phyloP scores from a whole-genome alignment of 2,329 filamentous ascomycete species.

The Diplocarpon rosae region DNA sequence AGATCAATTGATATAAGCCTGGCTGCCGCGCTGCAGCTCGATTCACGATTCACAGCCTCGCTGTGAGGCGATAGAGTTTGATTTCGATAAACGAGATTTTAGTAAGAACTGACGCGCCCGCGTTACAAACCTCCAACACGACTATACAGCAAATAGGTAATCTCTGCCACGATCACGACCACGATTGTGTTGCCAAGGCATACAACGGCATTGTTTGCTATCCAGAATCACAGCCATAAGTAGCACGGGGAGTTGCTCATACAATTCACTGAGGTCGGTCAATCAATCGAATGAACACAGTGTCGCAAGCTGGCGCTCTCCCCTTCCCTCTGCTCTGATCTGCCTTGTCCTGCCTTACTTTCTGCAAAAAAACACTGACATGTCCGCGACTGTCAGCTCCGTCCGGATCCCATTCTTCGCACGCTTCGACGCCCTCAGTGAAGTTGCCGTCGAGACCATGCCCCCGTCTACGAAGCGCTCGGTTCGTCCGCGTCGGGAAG shows the following conservation, averaged over 20 bases:
- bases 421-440: not conserved
- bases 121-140: not conserved
- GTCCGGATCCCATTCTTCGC: not conserved
- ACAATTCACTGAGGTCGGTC: constrained; percentile 4
- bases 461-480: constrained; percentile 31
- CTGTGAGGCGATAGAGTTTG: not conserved
- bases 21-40: too few relatives aligned
- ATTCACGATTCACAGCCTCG: too few relatives aligned
- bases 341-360: not conserved
- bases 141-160: not conserved
- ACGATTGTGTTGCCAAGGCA: constrained; percentile 5
- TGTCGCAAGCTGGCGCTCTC: constrained; percentile 12
- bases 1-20: too few relatives aligned
- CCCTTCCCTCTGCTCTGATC: constrained; percentile 1
- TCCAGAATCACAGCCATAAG: not conserved
- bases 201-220: constrained; percentile 10
- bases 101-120: not conserved
- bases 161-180: not conserved
- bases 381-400: not conserved
- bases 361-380: constrained; percentile 6
- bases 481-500: constrained; percentile 29
- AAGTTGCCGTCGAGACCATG: constrained; percentile 24
- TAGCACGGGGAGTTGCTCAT: not conserved
- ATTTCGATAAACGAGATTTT: not conserved
- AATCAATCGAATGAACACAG: constrained; percentile 9